Conservation (phyloP, 331 rosid genomes). For the Spiraea crenata region DNA sequence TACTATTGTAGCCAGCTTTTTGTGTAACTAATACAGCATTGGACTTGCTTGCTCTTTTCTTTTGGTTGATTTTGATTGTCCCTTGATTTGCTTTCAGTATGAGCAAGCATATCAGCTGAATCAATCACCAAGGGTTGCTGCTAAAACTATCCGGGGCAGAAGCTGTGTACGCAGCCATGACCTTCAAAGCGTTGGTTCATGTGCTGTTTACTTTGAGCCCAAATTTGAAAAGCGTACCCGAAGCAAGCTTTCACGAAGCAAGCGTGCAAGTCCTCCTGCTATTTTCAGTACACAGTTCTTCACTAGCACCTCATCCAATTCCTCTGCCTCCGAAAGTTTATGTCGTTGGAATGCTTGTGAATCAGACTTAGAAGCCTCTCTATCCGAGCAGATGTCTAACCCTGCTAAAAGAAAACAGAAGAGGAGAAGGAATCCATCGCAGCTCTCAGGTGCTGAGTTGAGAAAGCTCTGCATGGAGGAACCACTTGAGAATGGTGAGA, state of each 20-base stretch:
- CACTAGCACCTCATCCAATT: slow-evolving; percentile 27
- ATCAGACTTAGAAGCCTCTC: slow-evolving; percentile 31
- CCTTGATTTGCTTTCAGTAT: slow-evolving; percentile 44
- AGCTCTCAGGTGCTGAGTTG: slow-evolving; percentile 35
- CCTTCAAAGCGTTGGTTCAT: slow-evolving; percentile 64
- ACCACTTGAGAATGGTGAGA: slow-evolving; percentile 8
- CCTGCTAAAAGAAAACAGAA: slow-evolving; percentile 31
- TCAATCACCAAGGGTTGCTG: slow-evolving; percentile 30
- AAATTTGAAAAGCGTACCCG: slow-evolving; percentile 31
- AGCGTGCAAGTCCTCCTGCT: slow-evolving; percentile 54
- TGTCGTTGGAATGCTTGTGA: slow-evolving; percentile 27
- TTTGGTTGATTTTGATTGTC: slow-evolving; percentile 17
- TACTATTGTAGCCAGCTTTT: background rate
- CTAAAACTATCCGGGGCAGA: slow-evolving; percentile 31
- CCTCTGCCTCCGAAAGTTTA: slow-evolving; percentile 23
- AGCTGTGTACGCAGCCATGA: slow-evolving; percentile 27
- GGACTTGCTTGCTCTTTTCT: slow-evolving; percentile 7
- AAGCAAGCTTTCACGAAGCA: slow-evolving; percentile 61
- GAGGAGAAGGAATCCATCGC: slow-evolving; percentile 36
- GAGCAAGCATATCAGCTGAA: slow-evolving; percentile 33
- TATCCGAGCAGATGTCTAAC: slow-evolving; percentile 24
- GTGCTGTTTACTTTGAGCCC: slow-evolving; percentile 46
- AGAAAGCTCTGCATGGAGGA: slow-evolving; percentile 21
- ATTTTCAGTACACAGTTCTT: slow-evolving; percentile 31
- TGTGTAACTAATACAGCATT: background rate